Percentiles rank a stretch among this genome's conserved stretches.
Conservation (phyloP, 805 yeast species). For the Millerozyma miso region DNA sequence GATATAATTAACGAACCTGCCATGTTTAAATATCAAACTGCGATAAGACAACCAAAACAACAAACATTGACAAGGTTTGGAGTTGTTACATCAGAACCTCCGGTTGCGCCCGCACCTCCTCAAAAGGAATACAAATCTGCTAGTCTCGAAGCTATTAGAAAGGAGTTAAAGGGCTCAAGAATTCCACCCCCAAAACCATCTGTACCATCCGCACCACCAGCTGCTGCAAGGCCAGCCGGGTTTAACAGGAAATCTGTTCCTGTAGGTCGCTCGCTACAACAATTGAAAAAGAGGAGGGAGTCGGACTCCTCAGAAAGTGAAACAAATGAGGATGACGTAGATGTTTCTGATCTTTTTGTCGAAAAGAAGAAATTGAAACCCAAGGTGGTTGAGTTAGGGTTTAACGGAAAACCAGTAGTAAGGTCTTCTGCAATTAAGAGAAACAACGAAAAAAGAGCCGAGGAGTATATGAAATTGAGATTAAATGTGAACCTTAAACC, state of each 20-base stretch:
- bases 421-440: conserved; percentile 21
- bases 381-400: conserved; percentile 40
- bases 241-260: conserved; percentile 28
- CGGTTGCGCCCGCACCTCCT: conserved; percentile 35
- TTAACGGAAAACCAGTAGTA: conserved; percentile 36
- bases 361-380: conserved; percentile 29
- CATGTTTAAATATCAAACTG: conserved; percentile 18
- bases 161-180: conserved; percentile 23
- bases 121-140: conserved; percentile 23
- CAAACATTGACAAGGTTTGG: conserved; percentile 35
- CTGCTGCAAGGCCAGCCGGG: conserved; percentile 53
- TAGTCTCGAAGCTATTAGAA: conserved; percentile 31
- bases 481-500: conserved; percentile 75
- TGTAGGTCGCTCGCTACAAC: conserved; percentile 37
- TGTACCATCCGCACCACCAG: conserved; percentile 34
- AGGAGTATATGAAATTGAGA: conserved; percentile 72
- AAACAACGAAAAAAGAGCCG: conserved; percentile 39
- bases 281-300: conserved; percentile 24
- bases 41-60: conserved; percentile 25
- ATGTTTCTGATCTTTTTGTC: conserved; percentile 38
- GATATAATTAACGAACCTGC: conserved; percentile 12
- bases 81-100: conserved; percentile 24
- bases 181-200: conserved; percentile 20
- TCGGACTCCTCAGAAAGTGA: conserved; percentile 35
- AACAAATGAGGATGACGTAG: conserved; percentile 29